Evolutionary conservation across 805 yeast genomes (phyloP).

Genomic region (Torulaspora microellipsoides): DNA sequence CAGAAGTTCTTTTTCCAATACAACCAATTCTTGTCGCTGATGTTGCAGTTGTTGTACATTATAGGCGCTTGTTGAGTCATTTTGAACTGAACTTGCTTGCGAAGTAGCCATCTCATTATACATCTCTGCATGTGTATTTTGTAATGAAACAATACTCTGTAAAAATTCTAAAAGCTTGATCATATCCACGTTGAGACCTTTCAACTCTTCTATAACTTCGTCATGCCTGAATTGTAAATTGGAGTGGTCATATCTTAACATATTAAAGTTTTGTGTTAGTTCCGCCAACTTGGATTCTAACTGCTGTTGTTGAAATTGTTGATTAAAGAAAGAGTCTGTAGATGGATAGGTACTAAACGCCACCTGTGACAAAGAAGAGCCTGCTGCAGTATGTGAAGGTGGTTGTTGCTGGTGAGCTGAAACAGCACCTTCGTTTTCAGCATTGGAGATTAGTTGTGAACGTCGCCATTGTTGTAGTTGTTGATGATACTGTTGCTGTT

Average conservation of each 20-base stretch:
- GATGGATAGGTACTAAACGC: constrained; percentile 9
- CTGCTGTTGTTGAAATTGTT: constrained; percentile 7
- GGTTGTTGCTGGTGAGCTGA: constrained; percentile 6
- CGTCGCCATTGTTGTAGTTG: constrained; percentile 7
- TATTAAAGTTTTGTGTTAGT: constrained; percentile 36
- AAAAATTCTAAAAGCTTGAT: constrained; percentile 47
- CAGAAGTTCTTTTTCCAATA: constrained; percentile 13
- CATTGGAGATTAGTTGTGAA: constrained; percentile 4
- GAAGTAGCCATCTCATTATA: constrained; percentile 1
- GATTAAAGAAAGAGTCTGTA: constrained; percentile 7
- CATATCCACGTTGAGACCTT: constrained; percentile 49
- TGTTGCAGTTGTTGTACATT: constrained; percentile 4
- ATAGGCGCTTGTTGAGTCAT: not conserved
- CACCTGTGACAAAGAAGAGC: not conserved
- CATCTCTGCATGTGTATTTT: constrained; percentile 2
- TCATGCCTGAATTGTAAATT: constrained; percentile 45
- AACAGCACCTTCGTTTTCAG: constrained; percentile 3
- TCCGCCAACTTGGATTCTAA: constrained; percentile 30
- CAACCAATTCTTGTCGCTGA: constrained; percentile 10
- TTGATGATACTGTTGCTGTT: constrained; percentile 7
- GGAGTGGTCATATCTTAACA: constrained; percentile 41
- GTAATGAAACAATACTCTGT: constrained; percentile 27
- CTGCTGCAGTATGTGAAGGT: constrained; percentile 2
- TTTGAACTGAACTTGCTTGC: not conserved
- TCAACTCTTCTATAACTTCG: constrained; percentile 43